phyloP scores from a whole-genome alignment of 2,329 filamentous ascomycete species.

The Apiospora rasikravindrae region DNA sequence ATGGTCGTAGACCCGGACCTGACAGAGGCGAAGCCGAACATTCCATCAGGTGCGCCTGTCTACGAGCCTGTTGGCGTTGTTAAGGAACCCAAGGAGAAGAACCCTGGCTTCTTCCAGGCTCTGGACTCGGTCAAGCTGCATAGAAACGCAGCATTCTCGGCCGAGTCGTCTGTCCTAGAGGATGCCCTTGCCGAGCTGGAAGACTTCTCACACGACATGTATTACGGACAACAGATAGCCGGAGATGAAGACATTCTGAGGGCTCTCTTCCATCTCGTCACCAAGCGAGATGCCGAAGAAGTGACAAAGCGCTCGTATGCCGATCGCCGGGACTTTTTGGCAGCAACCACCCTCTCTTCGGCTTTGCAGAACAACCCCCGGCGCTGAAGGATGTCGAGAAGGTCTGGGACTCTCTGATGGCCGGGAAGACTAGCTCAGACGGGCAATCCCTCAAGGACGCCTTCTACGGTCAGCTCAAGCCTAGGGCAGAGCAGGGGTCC shows the following conservation, averaged over 20 bases:
- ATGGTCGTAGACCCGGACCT: constrained; percentile 59
- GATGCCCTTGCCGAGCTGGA: constrained; percentile 62
- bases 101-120: constrained; percentile 51
- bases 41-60: constrained; percentile 57
- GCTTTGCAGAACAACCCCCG: constrained; percentile 68
- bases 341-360: constrained; percentile 62
- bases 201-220: constrained; percentile 71
- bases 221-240: constrained; percentile 69
- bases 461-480: constrained; percentile 50
- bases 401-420: constrained; percentile 51
- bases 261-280: constrained; percentile 63
- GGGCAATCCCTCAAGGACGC: constrained; percentile 39
- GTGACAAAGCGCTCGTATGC: constrained; percentile 29
- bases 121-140: constrained; percentile 56
- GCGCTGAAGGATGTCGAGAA: constrained; percentile 58
- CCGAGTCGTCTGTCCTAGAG: constrained; percentile 44
- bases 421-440: constrained; percentile 40
- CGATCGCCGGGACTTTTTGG: constrained; percentile 50
- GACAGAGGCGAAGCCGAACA: constrained; percentile 36
- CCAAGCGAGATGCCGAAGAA: constrained; percentile 33
- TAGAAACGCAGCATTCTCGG: constrained; percentile 31
- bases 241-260: constrained; percentile 59
- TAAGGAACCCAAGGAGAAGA: constrained; percentile 53
- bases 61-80: constrained; percentile 64
- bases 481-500: constrained; percentile 25